phyloP scores from a whole-genome alignment of 192 early-diverging fungal genomes.

The Coemansia sp. region DNA sequence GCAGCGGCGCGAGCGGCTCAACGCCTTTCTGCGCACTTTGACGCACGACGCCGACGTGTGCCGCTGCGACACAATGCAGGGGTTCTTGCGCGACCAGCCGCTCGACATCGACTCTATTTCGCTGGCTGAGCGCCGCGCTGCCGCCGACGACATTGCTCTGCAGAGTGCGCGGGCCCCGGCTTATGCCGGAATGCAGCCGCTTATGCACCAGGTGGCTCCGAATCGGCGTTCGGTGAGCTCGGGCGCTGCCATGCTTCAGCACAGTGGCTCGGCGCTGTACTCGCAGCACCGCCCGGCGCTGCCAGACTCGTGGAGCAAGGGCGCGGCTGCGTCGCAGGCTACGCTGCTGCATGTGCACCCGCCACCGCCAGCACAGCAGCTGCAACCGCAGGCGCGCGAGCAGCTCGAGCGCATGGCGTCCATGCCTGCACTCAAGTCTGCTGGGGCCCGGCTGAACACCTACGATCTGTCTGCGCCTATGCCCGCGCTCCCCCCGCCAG shows the following conservation, averaged over 20 bases:
- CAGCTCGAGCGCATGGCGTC: constrained; percentile 55
- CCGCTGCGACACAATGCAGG: constrained; percentile 28
- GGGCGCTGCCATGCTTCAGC: constrained; percentile 18
- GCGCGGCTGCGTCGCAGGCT: constrained; percentile 1
- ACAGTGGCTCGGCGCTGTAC: constrained; percentile 18
- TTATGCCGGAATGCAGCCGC: constrained; percentile 22
- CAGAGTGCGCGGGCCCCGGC: constrained; percentile 8
- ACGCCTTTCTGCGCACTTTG: constrained; percentile 43
- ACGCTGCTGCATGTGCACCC: background rate
- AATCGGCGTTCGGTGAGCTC: constrained; percentile 43
- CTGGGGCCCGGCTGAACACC: constrained; percentile 17
- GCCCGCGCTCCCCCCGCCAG: constrained; percentile 16
- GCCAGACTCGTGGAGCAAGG: constrained; percentile 18
- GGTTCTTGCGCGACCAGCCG: constrained; percentile 45
- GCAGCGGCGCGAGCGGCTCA: constrained; percentile 51
- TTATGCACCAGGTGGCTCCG: constrained; percentile 18
- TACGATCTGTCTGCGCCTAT: constrained; percentile 41
- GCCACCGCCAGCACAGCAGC: constrained; percentile 9
- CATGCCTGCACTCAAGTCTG: constrained; percentile 44
- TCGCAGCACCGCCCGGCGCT: constrained; percentile 27
- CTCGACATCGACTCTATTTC: constrained; percentile 36
- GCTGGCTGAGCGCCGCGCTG: constrained; percentile 31
- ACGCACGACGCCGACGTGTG: constrained; percentile 38
- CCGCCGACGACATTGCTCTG: constrained; percentile 8
- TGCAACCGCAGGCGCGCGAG: constrained; percentile 27